Conservation (phyloP, 2,329 filamentous ascomycete species). For the Lasiodiplodia theobromae region DNA sequence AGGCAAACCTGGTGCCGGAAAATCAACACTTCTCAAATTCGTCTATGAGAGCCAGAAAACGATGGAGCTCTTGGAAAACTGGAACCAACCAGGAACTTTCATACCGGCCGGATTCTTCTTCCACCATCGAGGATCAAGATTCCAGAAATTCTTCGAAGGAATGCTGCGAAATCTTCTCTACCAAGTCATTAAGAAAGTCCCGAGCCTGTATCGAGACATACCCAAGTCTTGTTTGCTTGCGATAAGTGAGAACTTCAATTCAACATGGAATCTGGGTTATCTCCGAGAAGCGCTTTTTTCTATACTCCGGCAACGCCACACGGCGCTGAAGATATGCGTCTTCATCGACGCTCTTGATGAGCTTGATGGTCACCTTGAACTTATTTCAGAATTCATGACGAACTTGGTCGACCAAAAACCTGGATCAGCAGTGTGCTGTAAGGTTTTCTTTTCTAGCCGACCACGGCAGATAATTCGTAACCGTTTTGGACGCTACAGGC, state of each 20-base stretch:
- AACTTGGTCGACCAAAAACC: not conserved
- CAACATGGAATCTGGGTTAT: not conserved
- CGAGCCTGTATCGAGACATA: not conserved
- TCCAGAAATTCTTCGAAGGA: conserved; percentile 53
- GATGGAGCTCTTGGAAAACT: conserved; percentile 40
- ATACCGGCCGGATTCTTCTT: conserved; percentile 51
- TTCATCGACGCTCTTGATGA: conserved; percentile 25
- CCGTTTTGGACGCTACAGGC: conserved; percentile 19
- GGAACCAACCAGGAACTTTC: conserved; percentile 41
- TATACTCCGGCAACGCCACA: not conserved
- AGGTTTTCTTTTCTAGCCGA: conserved; percentile 31
- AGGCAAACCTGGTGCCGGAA: conserved; percentile 57
- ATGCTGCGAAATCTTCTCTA: conserved; percentile 49
- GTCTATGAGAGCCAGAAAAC: conserved; percentile 34
- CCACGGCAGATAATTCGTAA: conserved; percentile 31
- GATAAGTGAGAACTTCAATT: not conserved
- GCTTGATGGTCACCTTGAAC: conserved; percentile 2
- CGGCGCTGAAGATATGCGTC: not conserved
- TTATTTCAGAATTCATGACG: not conserved
- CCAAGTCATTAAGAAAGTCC: conserved; percentile 36
- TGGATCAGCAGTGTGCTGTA: not conserved
- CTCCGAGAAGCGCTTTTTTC: not conserved
- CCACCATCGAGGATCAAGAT: conserved; percentile 48
- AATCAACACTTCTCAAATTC: conserved; percentile 53
- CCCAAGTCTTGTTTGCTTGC: not conserved